phyloP scores from a whole-genome alignment of 345 rosid genomes.

The Alliaria petiolata region DNA sequence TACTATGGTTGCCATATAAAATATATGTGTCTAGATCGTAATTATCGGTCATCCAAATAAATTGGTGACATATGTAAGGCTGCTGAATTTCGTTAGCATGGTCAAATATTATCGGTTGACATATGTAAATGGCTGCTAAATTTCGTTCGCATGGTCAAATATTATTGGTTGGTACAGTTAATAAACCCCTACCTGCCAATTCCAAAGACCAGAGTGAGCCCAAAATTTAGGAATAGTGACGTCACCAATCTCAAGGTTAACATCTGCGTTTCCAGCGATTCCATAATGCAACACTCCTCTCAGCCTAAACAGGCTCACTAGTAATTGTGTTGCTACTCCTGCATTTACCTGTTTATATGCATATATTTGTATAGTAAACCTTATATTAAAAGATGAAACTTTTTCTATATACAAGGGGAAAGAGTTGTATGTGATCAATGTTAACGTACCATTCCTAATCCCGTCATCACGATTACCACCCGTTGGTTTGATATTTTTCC shows the following conservation, averaged over 20 bases:
- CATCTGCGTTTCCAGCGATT: conserved; percentile 71
- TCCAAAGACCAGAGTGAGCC: conserved; percentile 84
- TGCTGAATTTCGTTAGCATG: background rate
- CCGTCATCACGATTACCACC: conserved; percentile 62
- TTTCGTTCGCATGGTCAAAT: background rate
- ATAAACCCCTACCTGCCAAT: conserved; percentile 54
- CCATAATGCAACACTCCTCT: conserved; percentile 72
- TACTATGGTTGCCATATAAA: no score
- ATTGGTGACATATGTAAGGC: background rate
- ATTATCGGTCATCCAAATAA: background rate
- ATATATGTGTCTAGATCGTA: background rate
- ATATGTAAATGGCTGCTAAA: background rate
- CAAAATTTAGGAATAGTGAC: conserved; percentile 57
- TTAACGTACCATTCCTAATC: conserved; percentile 59
- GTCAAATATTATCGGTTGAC: background rate
- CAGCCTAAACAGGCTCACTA: conserved; percentile 49
- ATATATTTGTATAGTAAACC: background rate
- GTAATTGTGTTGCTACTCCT: conserved; percentile 55
- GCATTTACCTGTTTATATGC: conserved; percentile 53
- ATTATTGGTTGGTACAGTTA: background rate
- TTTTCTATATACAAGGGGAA: background rate
- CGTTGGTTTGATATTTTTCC: conserved; percentile 40
- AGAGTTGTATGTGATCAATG: background rate
- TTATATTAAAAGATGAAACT: background rate
- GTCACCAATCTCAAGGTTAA: conserved; percentile 55